Conservation (phyloP, 164 flowering plant genomes). For the Magnolia sinica region DNA sequence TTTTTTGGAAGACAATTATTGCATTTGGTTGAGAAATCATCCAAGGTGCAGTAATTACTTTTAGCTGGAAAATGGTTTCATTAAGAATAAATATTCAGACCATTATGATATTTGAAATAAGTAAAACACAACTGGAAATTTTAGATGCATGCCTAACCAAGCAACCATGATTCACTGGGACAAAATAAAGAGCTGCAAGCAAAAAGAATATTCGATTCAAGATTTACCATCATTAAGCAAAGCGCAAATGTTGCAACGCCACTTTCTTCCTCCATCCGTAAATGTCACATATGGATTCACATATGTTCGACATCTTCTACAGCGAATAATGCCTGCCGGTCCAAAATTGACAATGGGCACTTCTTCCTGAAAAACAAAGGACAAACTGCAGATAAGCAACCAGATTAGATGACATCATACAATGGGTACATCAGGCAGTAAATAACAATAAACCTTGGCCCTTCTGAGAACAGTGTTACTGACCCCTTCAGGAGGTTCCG, state of each 20-base stretch:
- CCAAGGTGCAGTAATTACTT: background rate
- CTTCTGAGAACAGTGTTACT: conserved; percentile 28
- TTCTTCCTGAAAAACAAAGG: conserved; percentile 63
- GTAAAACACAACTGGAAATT: background rate
- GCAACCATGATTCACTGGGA: too few relatives aligned
- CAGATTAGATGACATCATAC: background rate
- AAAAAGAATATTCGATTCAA: background rate
- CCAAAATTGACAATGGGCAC: conserved; percentile 85
- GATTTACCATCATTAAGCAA: conserved; percentile 85
- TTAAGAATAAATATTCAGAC: background rate
- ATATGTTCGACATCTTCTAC: conserved; percentile 94
- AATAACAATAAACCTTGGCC: conserved; percentile 6
- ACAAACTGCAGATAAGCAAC: conserved; percentile 7
- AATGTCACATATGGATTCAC: conserved; percentile 88
- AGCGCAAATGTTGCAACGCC: conserved; percentile 94
- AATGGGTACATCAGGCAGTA: background rate
- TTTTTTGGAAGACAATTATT: background rate
- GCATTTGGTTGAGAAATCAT: background rate
- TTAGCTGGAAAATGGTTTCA: background rate
- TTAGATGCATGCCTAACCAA: too few relatives aligned
- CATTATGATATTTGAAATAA: background rate
- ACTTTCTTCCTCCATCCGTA: conserved; percentile 91
- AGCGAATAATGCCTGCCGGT: conserved; percentile 75
- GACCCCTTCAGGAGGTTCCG: conserved; percentile 91
- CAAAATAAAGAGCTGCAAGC: background rate